Evolutionary conservation across 257 asterid species (phyloP).

Genomic region (Leonotis leonurus): DNA sequence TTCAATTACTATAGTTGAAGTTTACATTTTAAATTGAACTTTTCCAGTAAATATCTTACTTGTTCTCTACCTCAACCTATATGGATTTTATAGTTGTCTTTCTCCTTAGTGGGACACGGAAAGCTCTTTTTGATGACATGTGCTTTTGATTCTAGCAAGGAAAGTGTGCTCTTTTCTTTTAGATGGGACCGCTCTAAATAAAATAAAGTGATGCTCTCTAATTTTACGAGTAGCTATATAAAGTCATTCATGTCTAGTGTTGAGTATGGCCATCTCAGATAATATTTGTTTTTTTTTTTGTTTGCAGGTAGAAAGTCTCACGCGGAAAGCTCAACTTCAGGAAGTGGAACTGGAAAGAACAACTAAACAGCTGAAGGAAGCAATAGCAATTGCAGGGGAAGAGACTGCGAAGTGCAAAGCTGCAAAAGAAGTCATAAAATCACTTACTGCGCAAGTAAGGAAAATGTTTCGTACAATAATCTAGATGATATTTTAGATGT

Average conservation of each 20-base stretch:
- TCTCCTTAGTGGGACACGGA: constrained; percentile 5
- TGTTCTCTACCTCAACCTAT: not conserved
- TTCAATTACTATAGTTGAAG: not conserved
- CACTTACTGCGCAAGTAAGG: constrained; percentile 86
- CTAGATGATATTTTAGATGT: not conserved
- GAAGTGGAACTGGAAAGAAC: constrained; percentile 82
- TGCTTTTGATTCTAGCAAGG: constrained; percentile 6
- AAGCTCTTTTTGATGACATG: not conserved
- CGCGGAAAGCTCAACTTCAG: constrained; percentile 77
- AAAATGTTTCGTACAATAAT: constrained; percentile 10
- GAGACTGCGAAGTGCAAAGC: constrained; percentile 96
- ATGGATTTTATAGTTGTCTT: not conserved
- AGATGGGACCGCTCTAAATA: not conserved
- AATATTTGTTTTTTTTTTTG: not conserved
- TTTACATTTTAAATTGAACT: no score
- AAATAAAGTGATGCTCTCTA: not conserved
- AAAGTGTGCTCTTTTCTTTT: not conserved
- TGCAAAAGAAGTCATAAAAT: constrained; percentile 91
- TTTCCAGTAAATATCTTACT: not conserved
- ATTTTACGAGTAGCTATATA: no score
- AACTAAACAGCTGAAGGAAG: constrained; percentile 79
- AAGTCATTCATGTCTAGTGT: constrained; percentile 9
- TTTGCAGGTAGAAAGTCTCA: constrained; percentile 70
- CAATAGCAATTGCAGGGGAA: constrained; percentile 81
- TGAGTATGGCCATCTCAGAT: constrained; percentile 11